A percentile compares a stretch with the other conserved stretches of the same genome.
These are phyloP conservation scores for Leishmania guyanensis DNA, from an alignment of 208 protist species.

Conservation along the genomic window DNA sequence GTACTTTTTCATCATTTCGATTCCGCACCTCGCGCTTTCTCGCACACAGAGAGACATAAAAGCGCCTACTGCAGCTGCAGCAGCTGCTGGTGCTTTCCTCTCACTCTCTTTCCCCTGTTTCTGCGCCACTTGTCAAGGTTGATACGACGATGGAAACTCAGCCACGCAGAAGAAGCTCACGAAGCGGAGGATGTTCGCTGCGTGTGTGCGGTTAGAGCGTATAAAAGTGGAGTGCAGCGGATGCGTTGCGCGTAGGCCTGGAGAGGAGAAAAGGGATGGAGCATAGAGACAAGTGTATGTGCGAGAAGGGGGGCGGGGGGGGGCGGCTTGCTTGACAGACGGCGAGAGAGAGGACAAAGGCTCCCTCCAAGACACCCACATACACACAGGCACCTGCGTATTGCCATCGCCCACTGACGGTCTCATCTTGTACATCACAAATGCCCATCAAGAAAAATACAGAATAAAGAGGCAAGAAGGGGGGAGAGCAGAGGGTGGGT, in stretches of 20 bases:
- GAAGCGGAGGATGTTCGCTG: not conserved
- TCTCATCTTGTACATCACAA: not conserved
- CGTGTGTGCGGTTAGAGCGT: not conserved
- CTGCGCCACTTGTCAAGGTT: not conserved
- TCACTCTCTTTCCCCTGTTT: slow-evolving; percentile 10
- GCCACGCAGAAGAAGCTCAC: not conserved
- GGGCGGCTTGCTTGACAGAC: not conserved
- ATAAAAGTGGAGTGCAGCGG: not conserved
- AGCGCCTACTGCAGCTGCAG: not conserved
- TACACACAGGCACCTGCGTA: not conserved
- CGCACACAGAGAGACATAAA: not conserved
- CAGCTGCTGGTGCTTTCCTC: slow-evolving; percentile 11
- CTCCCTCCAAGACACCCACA: not conserved
- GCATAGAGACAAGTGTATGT: not conserved
- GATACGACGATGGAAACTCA: not conserved
- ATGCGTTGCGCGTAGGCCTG: not conserved
- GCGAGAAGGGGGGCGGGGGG: not conserved
- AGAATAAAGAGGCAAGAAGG: not conserved
- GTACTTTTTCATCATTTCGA: slow-evolving; percentile 48
- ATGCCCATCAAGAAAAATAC: not conserved
- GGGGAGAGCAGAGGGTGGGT: not conserved
- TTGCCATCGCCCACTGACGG: not conserved
- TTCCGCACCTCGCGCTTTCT: not conserved
- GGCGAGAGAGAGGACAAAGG: no score
- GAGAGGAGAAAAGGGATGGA: not conserved